Evolutionary conservation across 1,284 basidiomycete genomes (phyloP).

Genomic region (Vanrija sp.): DNA sequence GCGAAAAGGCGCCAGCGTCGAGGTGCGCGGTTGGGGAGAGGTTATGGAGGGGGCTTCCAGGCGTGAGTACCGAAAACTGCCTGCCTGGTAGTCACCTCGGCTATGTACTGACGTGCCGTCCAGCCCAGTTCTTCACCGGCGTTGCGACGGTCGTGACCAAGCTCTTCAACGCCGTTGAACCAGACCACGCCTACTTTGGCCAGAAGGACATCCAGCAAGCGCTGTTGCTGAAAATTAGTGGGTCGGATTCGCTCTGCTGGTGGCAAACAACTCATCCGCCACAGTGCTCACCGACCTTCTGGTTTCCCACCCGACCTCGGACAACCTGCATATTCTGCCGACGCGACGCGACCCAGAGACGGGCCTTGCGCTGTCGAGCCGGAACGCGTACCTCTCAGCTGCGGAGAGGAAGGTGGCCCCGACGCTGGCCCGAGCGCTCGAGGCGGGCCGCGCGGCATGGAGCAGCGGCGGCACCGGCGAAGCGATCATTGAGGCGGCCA

Average conservation of each 20-base stretch:
- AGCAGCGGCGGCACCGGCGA: conserved; percentile 54
- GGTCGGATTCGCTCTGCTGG: conserved; percentile 9
- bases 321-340: conserved; percentile 73
- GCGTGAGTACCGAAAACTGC: conserved; percentile 32
- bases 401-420: conserved; percentile 67
- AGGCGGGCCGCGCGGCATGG: conserved; percentile 59
- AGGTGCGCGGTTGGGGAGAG: conserved; percentile 75
- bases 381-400: conserved; percentile 76
- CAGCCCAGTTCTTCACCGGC: conserved; percentile 91
- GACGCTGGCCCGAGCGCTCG: conserved; percentile 66
- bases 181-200: conserved; percentile 89
- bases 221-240: conserved; percentile 70
- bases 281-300: conserved; percentile 72
- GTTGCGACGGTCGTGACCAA: conserved; percentile 95
- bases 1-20: conserved; percentile 85
- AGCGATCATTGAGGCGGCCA: conserved; percentile 54
- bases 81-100: background rate
- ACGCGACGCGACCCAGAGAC: conserved; percentile 65
- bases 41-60: conserved; percentile 48
- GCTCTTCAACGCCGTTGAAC: conserved; percentile 90
- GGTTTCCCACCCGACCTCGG: conserved; percentile 65
- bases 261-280: background rate
- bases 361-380: conserved; percentile 77
- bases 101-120: conserved; percentile 14
- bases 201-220: conserved; percentile 99